Evolutionary conservation across 257 asterid genomes (phyloP).

Genomic region (Eustoma russellianum): DNA sequence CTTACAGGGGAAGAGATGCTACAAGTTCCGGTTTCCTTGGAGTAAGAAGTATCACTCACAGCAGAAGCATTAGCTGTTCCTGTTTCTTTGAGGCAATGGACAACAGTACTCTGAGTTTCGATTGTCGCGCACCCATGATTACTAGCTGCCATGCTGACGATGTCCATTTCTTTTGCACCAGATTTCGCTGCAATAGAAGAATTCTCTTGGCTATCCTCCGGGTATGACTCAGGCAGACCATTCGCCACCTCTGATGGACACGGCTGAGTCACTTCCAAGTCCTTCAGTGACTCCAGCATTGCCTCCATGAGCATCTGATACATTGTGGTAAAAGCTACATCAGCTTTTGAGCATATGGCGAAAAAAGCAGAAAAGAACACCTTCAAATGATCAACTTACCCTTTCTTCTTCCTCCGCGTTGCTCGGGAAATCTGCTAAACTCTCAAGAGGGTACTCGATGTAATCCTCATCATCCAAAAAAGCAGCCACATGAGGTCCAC

Average conservation of each 20-base stretch:
- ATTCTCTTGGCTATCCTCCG: constrained; percentile 20
- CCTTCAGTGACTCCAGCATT: constrained; percentile 67
- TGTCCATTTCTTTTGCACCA: constrained; percentile 13
- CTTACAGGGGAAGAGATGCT: constrained; percentile 10
- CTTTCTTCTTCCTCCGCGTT: constrained; percentile 86
- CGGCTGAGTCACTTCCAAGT: constrained; percentile 24
- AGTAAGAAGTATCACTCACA: constrained; percentile 8
- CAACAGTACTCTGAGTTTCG: constrained; percentile 20
- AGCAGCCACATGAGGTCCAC: constrained; percentile 32
- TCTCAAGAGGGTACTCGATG: constrained; percentile 69
- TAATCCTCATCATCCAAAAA: constrained; percentile 70
- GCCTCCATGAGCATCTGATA: constrained; percentile 83
- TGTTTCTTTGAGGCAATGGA: constrained; percentile 23
- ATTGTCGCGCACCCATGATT: constrained; percentile 42
- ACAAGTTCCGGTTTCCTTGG: constrained; percentile 23
- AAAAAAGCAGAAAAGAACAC: background rate
- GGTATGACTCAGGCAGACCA: constrained; percentile 20
- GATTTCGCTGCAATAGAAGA: constrained; percentile 12
- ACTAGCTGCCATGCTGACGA: constrained; percentile 9
- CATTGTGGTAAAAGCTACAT: constrained; percentile 7
- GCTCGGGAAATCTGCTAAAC: constrained; percentile 61
- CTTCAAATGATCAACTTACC: constrained; percentile 24
- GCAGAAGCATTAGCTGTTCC: constrained; percentile 19
- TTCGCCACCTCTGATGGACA: constrained; percentile 15
- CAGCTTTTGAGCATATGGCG: background rate